Conservation (phyloP, 2,329 filamentous ascomycete genomes). For the Chaetomium sp. region DNA sequence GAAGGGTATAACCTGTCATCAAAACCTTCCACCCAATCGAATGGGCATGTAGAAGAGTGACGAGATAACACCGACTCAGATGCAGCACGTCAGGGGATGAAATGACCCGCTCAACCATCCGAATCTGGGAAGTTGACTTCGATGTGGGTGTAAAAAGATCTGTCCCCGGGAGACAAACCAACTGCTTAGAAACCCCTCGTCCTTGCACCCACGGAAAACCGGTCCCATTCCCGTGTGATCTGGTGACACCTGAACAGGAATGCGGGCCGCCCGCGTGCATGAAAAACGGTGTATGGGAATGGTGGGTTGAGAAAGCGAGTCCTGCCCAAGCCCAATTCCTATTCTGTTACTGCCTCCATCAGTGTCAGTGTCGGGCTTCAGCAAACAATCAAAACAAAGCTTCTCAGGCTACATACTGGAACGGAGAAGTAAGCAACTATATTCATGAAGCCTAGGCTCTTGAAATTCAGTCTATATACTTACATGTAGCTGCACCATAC, state of each 20-base stretch:
- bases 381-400: neutral
- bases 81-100: too few species aligned
- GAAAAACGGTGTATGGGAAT: neutral
- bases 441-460: neutral
- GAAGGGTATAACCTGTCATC: too few species aligned
- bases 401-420: neutral
- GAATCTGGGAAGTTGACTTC: too few species aligned
- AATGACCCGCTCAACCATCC: too few species aligned
- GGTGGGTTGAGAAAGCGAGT: neutral
- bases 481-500: neutral
- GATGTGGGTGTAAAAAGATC: too few species aligned
- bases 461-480: neutral
- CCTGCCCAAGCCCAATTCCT: neutral
- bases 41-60: too few species aligned
- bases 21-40: too few species aligned
- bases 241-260: neutral
- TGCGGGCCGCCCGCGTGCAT: neutral
- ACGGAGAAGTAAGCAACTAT: neutral
- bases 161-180: neutral
- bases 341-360: neutral
- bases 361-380: neutral
- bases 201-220: neutral
- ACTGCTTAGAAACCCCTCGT: neutral
- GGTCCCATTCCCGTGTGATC: neutral
- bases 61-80: too few species aligned